Base-by-base conservation (phyloP, 805 yeast species). In the Schwanniomyces occidentalis region DNA sequence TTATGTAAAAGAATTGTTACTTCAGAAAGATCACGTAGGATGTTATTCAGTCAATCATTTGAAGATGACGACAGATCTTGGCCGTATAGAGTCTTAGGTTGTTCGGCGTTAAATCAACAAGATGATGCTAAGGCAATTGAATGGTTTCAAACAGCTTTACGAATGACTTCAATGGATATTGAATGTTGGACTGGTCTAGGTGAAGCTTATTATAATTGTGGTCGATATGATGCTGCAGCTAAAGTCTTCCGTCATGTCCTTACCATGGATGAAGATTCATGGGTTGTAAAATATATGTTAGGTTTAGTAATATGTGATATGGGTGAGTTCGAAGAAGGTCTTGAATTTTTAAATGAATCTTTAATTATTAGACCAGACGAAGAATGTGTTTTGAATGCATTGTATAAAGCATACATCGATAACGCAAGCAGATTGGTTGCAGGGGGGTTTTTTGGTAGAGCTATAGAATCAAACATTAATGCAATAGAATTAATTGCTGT, bases 121-220 rank as follows among this genome's bases (percentile, higher is more conserved):
- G 81, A 83, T 45, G 86, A 79, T 44, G 78, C 77, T 1, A 80
- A 79, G 36, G 95, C 99, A 0, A 83, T 91, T 30, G 91, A 85
- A 57, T 80, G 85, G 76, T 89, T 87, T 53, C 99, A 93, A 58
- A 75, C 80, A 17, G 89, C 96, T 1, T 66, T 93, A 31, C 72
- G 97, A 42, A 64, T 84, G 44, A 66, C 80, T 27, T 65, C 83
- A 0, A 44, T 52, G 34, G 97, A 93, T 58, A 55, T 76, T 2
- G 82, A 85, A 44, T 82, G 95, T 2, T 91, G 98, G 97, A 69
- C 85, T 18, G 96, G 96, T 1, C 65, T 93, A n/a, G 99, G 99
- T n/a, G 98, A 93, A 56, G 91, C 96, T 0, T 93, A 93, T 56
- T 68, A 75, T 35, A 76, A 80, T 16, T 78, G 93, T 56, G 99